Conservation (phyloP, 164 flowering plant species). For the Nelumbo lutea region DNA sequence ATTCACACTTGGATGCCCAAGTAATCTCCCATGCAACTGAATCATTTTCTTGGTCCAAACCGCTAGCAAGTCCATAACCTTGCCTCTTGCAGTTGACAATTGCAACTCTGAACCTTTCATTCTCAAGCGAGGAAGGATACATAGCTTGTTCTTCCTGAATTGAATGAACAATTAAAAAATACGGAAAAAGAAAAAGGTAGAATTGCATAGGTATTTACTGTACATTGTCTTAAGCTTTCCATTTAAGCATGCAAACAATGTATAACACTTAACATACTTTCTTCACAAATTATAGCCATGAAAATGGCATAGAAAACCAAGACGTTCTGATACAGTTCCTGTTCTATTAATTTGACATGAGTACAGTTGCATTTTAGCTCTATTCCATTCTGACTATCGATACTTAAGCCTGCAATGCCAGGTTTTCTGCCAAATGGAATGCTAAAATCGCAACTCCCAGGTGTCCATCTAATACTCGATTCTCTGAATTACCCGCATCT, state of each 20-base stretch:
- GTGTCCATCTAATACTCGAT: no score
- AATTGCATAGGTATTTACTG: no score
- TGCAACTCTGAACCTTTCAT: conserved; percentile 67
- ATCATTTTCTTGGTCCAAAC: conserved; percentile 22
- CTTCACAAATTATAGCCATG: not conserved
- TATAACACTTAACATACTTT: not conserved
- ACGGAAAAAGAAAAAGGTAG: no score
- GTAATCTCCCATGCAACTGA: not conserved
- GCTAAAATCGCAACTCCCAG: not conserved
- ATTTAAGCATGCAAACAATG: not conserved
- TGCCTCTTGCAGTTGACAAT: conserved; percentile 48
- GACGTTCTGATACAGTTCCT: not conserved
- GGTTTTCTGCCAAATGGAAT: not conserved
- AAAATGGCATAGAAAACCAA: not conserved
- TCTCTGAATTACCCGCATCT: no score
- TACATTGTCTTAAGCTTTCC: no score
- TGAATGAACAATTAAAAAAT: no score
- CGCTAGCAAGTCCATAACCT: conserved; percentile 9
- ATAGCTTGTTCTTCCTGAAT: conserved; percentile 76
- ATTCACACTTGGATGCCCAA: no score
- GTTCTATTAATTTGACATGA: not conserved
- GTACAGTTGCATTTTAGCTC: not conserved
- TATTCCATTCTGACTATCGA: not conserved
- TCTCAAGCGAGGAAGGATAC: conserved; percentile 80
- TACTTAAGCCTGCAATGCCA: not conserved